Base-by-base conservation (phyloP, 805 yeast species). In the Wickerhamomyces queroliae region DNA sequence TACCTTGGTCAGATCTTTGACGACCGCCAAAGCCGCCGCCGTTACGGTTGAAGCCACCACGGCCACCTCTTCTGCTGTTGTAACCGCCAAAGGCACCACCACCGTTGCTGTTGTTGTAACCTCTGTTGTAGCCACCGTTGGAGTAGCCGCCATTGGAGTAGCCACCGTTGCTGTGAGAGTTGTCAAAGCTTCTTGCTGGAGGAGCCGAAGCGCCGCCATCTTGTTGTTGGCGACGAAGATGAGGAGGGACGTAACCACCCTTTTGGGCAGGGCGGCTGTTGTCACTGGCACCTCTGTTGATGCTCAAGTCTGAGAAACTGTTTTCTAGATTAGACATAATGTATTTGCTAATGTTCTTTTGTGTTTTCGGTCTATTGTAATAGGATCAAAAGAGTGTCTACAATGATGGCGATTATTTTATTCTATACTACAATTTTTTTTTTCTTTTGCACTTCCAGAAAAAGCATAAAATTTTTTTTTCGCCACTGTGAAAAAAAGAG, bases 1-100 rank as follows among this genome's bases (percentile, higher is more conserved):
- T 72, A 53, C 99, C 99, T 50, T 77, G 83, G 49, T 82, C 83
- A 27, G 69, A 65, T 41, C 59, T 55, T 42, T 61, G 58, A 46
- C 62, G 62, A 45, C 56, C 48, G 39, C 53, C 52, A 36, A 53
- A 41, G 33, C 61, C 59, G 38, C 63, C 56, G 41, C 62, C 60
- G 49, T 62, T 57, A 27, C 61, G 52, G 35, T 59, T 55, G 41
- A 55, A 56, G 35, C 57, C 47, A 37, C 55, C 56, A 27, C 58
- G 56, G 42, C 61, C 51, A 46, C 65, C 61, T 45, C 66, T 60
- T 41, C 52, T 51, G 42, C 57, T 52, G 35, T 48, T 56, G 48
- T 59, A 51, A 46, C 61, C 54, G 48, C 66, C 53, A 35, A 48
- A 38, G 27, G 60, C 55, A 29, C 52, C 47, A 29, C 56, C 55